Evolutionary conservation across 768 basidiomycete species (phyloP).

Genomic region (Suillus alpinus): DNA sequence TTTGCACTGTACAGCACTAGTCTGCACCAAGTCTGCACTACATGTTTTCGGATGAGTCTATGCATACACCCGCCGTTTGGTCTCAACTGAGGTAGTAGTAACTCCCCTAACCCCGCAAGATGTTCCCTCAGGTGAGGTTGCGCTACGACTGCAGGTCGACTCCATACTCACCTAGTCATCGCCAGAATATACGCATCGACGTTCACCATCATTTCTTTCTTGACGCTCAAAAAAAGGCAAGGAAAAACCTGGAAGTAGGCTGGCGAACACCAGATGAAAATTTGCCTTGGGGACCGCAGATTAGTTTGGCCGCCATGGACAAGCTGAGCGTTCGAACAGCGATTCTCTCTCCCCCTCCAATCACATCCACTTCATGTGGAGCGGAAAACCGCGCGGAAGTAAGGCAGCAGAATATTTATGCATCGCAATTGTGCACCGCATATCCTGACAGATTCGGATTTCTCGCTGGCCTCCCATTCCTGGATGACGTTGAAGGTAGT

Average conservation of each 20-base stretch:
- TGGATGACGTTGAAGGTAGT: constrained; percentile 60
- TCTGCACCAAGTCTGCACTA: too few species aligned
- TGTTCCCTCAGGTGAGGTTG: not conserved
- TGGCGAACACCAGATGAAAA: constrained; percentile 64
- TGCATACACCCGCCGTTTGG: too few species aligned
- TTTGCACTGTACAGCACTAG: too few species aligned
- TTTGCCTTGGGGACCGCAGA: constrained; percentile 60
- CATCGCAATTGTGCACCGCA: constrained; percentile 44
- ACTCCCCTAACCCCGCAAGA: not conserved
- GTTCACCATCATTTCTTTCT: constrained; percentile 80
- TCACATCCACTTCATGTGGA: constrained; percentile 38
- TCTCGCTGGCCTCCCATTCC: constrained; percentile 62
- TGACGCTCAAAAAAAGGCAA: constrained; percentile 45
- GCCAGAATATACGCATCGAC: constrained; percentile 41
- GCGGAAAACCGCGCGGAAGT: constrained; percentile 39
- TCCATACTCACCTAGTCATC: not conserved
- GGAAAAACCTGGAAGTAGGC: constrained; percentile 45
- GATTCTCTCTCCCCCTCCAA: constrained; percentile 65
- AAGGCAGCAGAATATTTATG: constrained; percentile 46
- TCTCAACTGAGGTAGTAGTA: too few species aligned
- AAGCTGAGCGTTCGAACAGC: constrained; percentile 52
- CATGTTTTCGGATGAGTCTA: too few species aligned
- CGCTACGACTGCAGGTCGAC: not conserved
- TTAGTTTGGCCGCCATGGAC: constrained; percentile 66
- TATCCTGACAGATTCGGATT: constrained; percentile 65